phyloP scores from a whole-genome alignment of 805 yeast genomes.

The Candida tibetensis region DNA sequence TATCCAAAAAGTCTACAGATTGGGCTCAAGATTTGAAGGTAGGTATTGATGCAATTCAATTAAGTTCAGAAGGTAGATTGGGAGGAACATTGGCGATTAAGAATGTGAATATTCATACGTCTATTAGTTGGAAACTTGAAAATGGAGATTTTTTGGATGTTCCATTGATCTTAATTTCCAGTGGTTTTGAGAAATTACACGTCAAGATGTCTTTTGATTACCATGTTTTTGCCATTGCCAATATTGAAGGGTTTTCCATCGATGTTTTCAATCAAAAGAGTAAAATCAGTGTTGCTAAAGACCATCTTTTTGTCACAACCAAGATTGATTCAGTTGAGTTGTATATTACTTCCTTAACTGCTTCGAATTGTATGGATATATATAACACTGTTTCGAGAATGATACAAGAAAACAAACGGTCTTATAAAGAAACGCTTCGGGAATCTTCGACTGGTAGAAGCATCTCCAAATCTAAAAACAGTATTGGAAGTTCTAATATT shows the following conservation, averaged over 20 bases:
- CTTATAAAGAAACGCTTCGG: conserved; percentile 71
- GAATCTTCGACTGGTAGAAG: conserved; percentile 44
- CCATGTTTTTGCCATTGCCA: conserved; percentile 74
- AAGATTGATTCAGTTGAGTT: conserved; percentile 53
- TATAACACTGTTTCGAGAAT: conserved; percentile 67
- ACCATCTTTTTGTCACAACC: conserved; percentile 54
- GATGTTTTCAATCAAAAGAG: conserved; percentile 70
- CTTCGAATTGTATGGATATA: conserved; percentile 78
- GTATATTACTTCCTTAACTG: conserved; percentile 79
- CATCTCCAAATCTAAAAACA: conserved; percentile 3
- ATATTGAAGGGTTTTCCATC: conserved; percentile 45
- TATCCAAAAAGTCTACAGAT: conserved; percentile 60
- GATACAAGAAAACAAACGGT: conserved; percentile 65
- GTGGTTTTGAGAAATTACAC: conserved; percentile 55
- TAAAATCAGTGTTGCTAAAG: conserved; percentile 46
- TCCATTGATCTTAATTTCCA: conserved; percentile 66
- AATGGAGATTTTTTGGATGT: conserved; percentile 43
- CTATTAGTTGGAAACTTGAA: conserved; percentile 64
- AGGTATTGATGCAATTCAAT: conserved; percentile 51
- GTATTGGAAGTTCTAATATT: conserved; percentile 4
- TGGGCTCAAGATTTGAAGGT: conserved; percentile 71
- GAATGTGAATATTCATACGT: conserved; percentile 55
- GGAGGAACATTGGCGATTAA: conserved; percentile 62
- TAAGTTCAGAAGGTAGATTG: conserved; percentile 72
- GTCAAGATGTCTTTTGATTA: conserved; percentile 74